Evolutionary conservation across 306 rosid species (phyloP).

Genomic region (Biancaea sappan): DNA sequence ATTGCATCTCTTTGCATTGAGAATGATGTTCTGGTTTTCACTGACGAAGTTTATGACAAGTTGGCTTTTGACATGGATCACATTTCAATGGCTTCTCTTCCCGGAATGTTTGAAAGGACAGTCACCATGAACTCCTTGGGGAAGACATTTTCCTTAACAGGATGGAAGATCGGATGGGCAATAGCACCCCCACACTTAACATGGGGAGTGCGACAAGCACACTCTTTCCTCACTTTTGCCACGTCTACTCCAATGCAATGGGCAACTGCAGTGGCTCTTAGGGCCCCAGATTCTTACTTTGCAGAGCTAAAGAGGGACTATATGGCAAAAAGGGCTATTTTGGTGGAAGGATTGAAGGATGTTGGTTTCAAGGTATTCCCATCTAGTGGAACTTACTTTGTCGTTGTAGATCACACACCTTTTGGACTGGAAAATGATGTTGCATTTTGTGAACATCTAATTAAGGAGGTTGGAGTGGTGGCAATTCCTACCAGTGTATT

Average conservation of each 20-base stretch:
- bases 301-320: constrained; percentile 77
- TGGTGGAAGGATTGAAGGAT: constrained; percentile 79
- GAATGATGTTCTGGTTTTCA: constrained; percentile 80
- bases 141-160: constrained; percentile 90
- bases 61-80: constrained; percentile 94
- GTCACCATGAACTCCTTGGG: constrained; percentile 90
- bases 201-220: constrained; percentile 79
- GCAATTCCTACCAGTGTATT: constrained; percentile 95
- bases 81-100: constrained; percentile 80
- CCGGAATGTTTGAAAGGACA: constrained; percentile 86
- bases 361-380: constrained; percentile 89
- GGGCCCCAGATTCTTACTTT: constrained; percentile 88
- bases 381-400: constrained; percentile 88
- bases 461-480: constrained; percentile 91
- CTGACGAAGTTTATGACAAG: constrained; percentile 90
- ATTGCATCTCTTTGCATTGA: constrained; percentile 89
- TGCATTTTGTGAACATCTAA: constrained; percentile 83
- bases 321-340: constrained; percentile 71
- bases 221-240: constrained; percentile 73
- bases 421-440: constrained; percentile 82
- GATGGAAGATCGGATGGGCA: constrained; percentile 97
- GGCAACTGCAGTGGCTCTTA: constrained; percentile 86
- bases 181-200: constrained; percentile 83
- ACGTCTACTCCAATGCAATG: constrained; percentile 89
- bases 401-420: constrained; percentile 93